phyloP scores from a whole-genome alignment of 129 eudicot species.

The Apium graveolens region DNA sequence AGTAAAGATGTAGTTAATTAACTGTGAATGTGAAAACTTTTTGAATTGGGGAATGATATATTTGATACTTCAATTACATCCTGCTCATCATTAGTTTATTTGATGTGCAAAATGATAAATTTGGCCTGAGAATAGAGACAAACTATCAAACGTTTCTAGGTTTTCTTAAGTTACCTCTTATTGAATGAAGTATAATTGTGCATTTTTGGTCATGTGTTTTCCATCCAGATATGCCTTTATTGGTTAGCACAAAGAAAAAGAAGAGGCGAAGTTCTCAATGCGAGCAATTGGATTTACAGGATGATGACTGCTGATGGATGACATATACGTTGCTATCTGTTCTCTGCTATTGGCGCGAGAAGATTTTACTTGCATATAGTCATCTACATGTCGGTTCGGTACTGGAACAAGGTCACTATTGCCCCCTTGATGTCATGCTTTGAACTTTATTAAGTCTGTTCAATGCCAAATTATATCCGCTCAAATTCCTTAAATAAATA shows the following conservation, averaged over 20 bases:
- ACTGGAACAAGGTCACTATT: background rate
- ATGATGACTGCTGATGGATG: constrained; percentile 1
- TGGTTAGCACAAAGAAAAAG: constrained; percentile 30
- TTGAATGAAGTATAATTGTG: background rate
- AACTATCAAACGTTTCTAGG: background rate
- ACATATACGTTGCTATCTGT: background rate
- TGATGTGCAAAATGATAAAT: background rate
- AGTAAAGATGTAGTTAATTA: background rate
- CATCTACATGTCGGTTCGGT: background rate
- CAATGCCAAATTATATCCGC: background rate
- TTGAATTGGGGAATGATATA: background rate
- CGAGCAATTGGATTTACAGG: constrained; percentile 12
- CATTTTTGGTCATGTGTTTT: background rate
- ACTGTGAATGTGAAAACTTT: background rate
- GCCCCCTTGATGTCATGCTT: background rate
- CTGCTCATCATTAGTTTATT: background rate
- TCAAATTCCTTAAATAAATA: background rate
- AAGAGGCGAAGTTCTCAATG: constrained; percentile 24
- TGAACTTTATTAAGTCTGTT: background rate
- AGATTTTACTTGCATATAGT: constrained; percentile 1
- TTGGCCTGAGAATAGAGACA: background rate
- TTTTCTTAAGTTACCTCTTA: background rate
- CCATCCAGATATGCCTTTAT: constrained; percentile 31
- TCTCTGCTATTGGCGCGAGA: background rate
- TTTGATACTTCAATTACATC: background rate